Percentiles rank a stretch among this genome's conserved stretches.
Evolutionary conservation across 345 rosid genomes (phyloP).

Genomic region (Kernera saxatilis): DNA sequence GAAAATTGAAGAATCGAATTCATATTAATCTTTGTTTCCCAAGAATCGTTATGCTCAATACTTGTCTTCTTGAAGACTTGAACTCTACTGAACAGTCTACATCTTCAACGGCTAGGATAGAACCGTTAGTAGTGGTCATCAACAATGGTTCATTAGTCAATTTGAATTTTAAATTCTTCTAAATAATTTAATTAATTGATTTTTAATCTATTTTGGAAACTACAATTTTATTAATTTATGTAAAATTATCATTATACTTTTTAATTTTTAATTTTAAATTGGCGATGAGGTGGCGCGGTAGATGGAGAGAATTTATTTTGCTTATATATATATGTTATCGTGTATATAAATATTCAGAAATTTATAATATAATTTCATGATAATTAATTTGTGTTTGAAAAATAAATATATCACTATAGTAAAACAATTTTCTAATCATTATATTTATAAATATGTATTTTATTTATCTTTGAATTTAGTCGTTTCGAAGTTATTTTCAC

Average conservation of each 20-base stretch:
- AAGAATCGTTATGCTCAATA: no score
- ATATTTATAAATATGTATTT: not conserved
- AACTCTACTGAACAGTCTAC: no score
- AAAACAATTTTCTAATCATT: not conserved
- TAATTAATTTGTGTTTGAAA: not conserved
- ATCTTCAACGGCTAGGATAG: no score
- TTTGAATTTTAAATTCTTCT: no score
- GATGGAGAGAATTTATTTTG: not conserved
- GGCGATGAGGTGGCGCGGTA: not conserved
- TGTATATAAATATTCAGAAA: not conserved
- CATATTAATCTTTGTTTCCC: no score
- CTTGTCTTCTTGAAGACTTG: no score
- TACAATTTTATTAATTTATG: not conserved
- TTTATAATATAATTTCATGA: not conserved
- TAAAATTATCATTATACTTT: not conserved
- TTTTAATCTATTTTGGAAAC: not conserved
- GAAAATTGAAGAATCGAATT: no score
- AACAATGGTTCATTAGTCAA: no score
- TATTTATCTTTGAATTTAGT: not conserved
- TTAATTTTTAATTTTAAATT: not conserved
- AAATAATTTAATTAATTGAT: no score
- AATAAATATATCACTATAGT: not conserved
- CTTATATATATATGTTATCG: not conserved
- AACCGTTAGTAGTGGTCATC: no score
- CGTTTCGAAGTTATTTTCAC: slow-evolving; percentile 1